Base-by-base conservation (phyloP, 129 eudicot species). In the Pulicaria dysenterica region DNA sequence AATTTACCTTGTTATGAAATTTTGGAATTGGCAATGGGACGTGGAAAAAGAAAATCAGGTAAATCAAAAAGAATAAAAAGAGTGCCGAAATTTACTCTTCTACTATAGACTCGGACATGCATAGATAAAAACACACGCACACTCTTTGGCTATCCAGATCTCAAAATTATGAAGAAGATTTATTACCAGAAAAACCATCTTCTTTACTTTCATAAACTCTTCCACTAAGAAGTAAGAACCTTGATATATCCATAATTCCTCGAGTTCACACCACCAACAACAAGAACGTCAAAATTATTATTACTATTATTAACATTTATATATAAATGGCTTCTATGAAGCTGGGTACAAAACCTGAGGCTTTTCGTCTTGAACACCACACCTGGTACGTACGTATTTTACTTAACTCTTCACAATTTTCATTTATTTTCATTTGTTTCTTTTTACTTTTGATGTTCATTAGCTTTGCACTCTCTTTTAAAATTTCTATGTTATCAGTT, bases 331-430 rank as follows among this genome's bases (percentile, higher is more conserved):
- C 92, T 10, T 82, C 46, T 71, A 63, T 89, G 92, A 83, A 79
- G 61, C 81, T 89, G 24, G 96, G 96, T 62, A 82, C 93, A 15
- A 86, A 86, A 84, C 62, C 92, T 44, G 96, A 89, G 56, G 84
- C 86, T 1, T 89, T 89, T 79, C 90, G 80, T 12, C 90, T 75
- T 46, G 88, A 80, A 34, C 85, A 90, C 68, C 90, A 82, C 19
- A 53, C 88, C 49, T 89, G 93, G 96, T 89, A 79, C 12, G 12
- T 8, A 8, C 40, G 13, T n/a, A 47, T 59, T 41, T 34, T 38
- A 39, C 69, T 58, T 49, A 8, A n/a, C n/a, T n/a, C 42, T 41
- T 36, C 15, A 5, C 5, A 49, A 48, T 11, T 24, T 4, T 16
- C 5, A 48, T 37, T 59, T 10, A 37, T 2, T 24, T 24, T 2